These are phyloP conservation scores for Hydnomerulius pinastri DNA, from an alignment of 768 basidiomycete species.

Conservation along the genomic window DNA sequence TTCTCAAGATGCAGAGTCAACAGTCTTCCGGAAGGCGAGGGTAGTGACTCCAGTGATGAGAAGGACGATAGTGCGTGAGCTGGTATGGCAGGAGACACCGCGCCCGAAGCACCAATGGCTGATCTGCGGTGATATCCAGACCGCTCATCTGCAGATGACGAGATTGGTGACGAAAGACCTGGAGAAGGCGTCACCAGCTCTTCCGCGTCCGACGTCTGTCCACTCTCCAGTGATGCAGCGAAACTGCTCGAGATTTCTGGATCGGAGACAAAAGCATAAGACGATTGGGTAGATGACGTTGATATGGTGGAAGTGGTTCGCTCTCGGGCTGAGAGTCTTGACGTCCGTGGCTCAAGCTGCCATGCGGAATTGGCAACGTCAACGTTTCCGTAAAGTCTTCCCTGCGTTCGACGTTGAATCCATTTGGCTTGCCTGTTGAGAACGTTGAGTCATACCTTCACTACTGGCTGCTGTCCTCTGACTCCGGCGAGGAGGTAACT, in stretches of 20 bases:
- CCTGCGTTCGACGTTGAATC: slow-evolving; percentile 41
- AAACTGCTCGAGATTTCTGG: slow-evolving; percentile 85
- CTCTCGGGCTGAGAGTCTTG: slow-evolving; percentile 56
- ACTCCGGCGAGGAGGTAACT: slow-evolving; percentile 75
- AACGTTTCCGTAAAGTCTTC: slow-evolving; percentile 70
- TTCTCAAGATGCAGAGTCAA: slow-evolving; percentile 83
- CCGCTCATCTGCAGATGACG: slow-evolving; percentile 58
- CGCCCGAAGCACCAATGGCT: slow-evolving; percentile 47
- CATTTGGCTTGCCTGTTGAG: neutral
- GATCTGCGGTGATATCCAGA: slow-evolving; percentile 18
- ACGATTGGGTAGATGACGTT: slow-evolving; percentile 76
- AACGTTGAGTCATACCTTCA: slow-evolving; percentile 57
- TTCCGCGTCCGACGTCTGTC: slow-evolving; percentile 70
- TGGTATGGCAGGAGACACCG: slow-evolving; percentile 56
- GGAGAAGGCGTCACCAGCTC: slow-evolving; percentile 58
- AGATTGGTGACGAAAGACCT: slow-evolving; percentile 60
- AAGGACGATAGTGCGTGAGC: slow-evolving; percentile 66
- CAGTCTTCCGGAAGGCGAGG: slow-evolving; percentile 61
- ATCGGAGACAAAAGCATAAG: slow-evolving; percentile 82
- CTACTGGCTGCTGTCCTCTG: slow-evolving; percentile 63
- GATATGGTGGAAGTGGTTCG: slow-evolving; percentile 77
- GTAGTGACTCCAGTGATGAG: slow-evolving; percentile 75
- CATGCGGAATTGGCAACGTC: slow-evolving; percentile 69
- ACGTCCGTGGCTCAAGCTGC: slow-evolving; percentile 74
- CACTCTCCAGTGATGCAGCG: slow-evolving; percentile 78